Conservation (phyloP, 176 grass and related monocot species). For the Triticum aestivum region IWGSC_CS_RefSeq_v2.1 NC_057810.1:730949007-730949506, state of each 20-base stretch:
- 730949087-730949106: background rate
- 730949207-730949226: constrained; percentile 42
- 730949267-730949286: constrained; percentile 75
- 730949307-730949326: constrained; percentile 60
- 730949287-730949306: constrained; percentile 49
- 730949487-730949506: constrained; percentile 2
- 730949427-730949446: constrained; percentile 45
- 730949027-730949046: constrained; percentile 60
- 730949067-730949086: background rate
- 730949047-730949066: constrained; percentile 10
- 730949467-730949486: constrained; percentile 1
- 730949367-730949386: constrained; percentile 39
- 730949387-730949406: constrained; percentile 23
- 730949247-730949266: constrained; percentile 71
- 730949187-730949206: constrained; percentile 38
- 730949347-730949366: constrained; percentile 55
- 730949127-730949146: background rate
- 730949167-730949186: constrained; percentile 71
- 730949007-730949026: constrained; percentile 65
- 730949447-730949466: constrained; percentile 40
- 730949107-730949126: too few relatives aligned
- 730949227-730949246: constrained; percentile 43
- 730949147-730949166: constrained; percentile 46
- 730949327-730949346: constrained; percentile 57
- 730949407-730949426: constrained; percentile 46